Evolutionary conservation across 202 grass and related monocot species (phyloP), one percentile per base, ranked within the genome.

Genomic region (Zoysia matrella): DNA sequence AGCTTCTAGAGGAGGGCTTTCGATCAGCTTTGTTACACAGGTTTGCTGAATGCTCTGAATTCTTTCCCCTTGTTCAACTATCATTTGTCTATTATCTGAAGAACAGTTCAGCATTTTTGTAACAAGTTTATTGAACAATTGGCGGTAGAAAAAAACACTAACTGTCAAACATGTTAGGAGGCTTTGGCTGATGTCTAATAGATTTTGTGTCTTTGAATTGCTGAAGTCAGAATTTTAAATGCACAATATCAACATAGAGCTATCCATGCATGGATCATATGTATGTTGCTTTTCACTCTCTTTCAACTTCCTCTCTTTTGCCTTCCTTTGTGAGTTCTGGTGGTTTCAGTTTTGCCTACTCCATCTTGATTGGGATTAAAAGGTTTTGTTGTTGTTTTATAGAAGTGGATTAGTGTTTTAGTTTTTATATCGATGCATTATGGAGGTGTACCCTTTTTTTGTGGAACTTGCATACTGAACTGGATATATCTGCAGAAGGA

Each of bases 21-120:
- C 92, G 65, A 77, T 98, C 88, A 93, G 91, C 83, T 92, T 98
- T 86, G 50, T 98, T 50, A 93, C 95, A 13, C 79, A 98, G 92
- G 95, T 98, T 65, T 75, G 30, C 16, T 51, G 64, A 64, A 81
- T 84, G 58, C 49, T 78, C 41, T 46, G 47, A 77, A 48, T 82
- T 3, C 12, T 61, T 69, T 80, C 22, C 39, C 9, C 36, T 58
- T 42, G 16, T 55, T 2, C 22, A 55, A 4, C 47, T 65, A 39
- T 57, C 71, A 47, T 61, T 77, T 88, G 5, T 58, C 53, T 64
- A 61, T 8, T 10, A 6, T 52, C 5, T 3, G 2, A 43, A 52
- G 48, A 60, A 73, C 52, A 52, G 6, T 43, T 12, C 36, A 74
- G 11, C 16, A 58, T 5, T 18, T 36, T 36, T 1, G 30, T 36